Conservation (phyloP, 2,329 filamentous ascomycete species). For the Ilyonectria sp. region DNA sequence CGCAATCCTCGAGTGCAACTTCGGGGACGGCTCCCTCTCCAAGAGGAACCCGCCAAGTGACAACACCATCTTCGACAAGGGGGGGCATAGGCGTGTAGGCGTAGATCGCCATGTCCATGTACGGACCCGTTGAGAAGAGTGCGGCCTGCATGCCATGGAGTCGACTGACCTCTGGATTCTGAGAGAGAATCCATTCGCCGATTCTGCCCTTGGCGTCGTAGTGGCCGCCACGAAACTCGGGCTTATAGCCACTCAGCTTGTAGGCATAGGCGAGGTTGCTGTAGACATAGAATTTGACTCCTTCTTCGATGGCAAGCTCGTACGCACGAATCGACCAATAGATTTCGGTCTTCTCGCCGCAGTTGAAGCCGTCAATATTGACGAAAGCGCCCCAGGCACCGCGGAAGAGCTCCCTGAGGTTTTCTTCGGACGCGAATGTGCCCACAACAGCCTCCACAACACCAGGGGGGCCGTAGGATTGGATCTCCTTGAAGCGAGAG, state of each 20-base stretch:
- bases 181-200: conserved; percentile 60
- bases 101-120: conserved; percentile 27
- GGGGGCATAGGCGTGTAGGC: background rate
- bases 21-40: conserved; percentile 13
- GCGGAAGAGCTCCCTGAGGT: conserved; percentile 4
- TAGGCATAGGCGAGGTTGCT: conserved; percentile 65
- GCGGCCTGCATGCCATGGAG: conserved; percentile 19
- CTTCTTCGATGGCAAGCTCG: conserved; percentile 25
- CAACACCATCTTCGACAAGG: conserved; percentile 11
- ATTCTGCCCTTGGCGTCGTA: conserved; percentile 64
- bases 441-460: conserved; percentile 15
- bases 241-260: conserved; percentile 63
- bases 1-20: conserved; percentile 34
- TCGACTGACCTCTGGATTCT: conserved; percentile 36
- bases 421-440: conserved; percentile 15
- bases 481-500: background rate
- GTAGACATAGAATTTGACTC: conserved; percentile 60
- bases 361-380: conserved; percentile 32
- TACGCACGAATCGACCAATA: conserved; percentile 28
- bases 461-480: background rate
- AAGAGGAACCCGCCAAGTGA: conserved; percentile 30
- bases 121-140: conserved; percentile 22
- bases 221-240: conserved; percentile 63
- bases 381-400: conserved; percentile 22
- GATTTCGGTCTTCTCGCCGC: conserved; percentile 32